Conservation (phyloP, 805 yeast genomes). For the Candida boleticola region DNA sequence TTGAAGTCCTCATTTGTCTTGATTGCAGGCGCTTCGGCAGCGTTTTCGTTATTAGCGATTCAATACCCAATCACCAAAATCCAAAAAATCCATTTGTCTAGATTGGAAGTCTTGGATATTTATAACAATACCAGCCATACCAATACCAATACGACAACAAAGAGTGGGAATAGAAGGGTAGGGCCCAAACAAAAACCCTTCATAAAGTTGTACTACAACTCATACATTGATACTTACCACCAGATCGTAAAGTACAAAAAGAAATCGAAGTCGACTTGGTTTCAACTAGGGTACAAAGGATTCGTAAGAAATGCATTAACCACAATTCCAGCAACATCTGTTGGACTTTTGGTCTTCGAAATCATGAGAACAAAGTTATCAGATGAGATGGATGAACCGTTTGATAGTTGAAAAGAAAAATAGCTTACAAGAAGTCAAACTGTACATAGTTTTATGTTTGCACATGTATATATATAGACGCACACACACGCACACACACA, state of each 20-base stretch:
- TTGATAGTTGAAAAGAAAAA: neutral
- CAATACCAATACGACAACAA: neutral
- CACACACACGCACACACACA: neutral
- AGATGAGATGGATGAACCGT: conserved; percentile 22
- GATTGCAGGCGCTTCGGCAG: conserved; percentile 86
- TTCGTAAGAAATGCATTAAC: conserved; percentile 68
- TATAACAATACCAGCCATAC: conserved; percentile 37
- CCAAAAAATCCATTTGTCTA: conserved; percentile 74
- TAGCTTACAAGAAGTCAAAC: neutral
- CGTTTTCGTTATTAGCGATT: conserved; percentile 68
- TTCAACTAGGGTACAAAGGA: conserved; percentile 74
- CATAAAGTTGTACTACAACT: conserved; percentile 54
- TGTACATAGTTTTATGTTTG: neutral
- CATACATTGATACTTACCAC: conserved; percentile 72
- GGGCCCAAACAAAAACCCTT: conserved; percentile 18
- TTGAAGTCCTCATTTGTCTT: conserved; percentile 68
- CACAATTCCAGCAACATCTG: conserved; percentile 83
- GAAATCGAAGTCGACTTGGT: conserved; percentile 56
- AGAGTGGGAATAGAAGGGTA: conserved; percentile 11
- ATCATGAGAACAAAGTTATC: conserved; percentile 57
- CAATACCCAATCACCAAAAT: conserved; percentile 82
- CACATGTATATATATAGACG: neutral
- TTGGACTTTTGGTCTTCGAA: conserved; percentile 83
- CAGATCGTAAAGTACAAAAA: conserved; percentile 55
- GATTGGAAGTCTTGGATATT: conserved; percentile 78